Evolutionary conservation across 1,284 basidiomycete genomes (phyloP).

Genomic region (Marasmius oreades): DNA sequence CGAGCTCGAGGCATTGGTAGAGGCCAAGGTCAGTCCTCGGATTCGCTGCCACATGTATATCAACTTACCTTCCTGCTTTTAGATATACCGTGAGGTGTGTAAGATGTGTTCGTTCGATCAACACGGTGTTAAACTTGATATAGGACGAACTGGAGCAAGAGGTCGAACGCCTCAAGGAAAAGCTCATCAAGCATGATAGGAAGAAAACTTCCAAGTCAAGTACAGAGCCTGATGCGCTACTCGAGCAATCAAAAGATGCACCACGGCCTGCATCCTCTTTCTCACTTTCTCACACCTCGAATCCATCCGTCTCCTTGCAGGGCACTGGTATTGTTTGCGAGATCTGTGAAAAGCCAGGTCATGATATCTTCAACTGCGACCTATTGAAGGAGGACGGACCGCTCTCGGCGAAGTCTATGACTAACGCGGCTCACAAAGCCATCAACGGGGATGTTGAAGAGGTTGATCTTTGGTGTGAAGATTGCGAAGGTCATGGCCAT

Average conservation of each 20-base stretch:
- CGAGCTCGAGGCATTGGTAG: conserved; percentile 85
- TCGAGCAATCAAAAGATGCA: not conserved
- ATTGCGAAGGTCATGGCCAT: conserved; percentile 76
- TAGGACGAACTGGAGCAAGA: conserved; percentile 89
- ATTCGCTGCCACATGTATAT: not conserved
- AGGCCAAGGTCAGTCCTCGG: conserved; percentile 65
- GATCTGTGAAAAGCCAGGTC: conserved; percentile 78
- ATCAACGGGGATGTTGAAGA: conserved; percentile 8
- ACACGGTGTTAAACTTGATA: conserved; percentile 1
- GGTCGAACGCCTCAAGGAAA: conserved; percentile 71
- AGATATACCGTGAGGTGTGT: conserved; percentile 84
- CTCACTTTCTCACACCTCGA: conserved; percentile 12
- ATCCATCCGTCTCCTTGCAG: conserved; percentile 24
- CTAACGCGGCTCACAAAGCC: not conserved
- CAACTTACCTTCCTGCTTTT: conserved; percentile 7
- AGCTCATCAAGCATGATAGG: conserved; percentile 51
- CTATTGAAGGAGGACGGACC: conserved; percentile 42
- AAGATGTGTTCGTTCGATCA: conserved; percentile 6
- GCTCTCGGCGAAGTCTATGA: conserved; percentile 8
- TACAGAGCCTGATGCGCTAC: conserved; percentile 31
- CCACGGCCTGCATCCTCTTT: conserved; percentile 24
- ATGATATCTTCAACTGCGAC: conserved; percentile 80
- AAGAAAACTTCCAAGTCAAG: conserved; percentile 50
- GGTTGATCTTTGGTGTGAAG: conserved; percentile 59
- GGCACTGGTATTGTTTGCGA: conserved; percentile 58